These are phyloP conservation scores for Gnomoniopsis sp. DNA, from an alignment of 2,329 filamentous ascomycete genomes.

Conservation along the genomic window DNA sequence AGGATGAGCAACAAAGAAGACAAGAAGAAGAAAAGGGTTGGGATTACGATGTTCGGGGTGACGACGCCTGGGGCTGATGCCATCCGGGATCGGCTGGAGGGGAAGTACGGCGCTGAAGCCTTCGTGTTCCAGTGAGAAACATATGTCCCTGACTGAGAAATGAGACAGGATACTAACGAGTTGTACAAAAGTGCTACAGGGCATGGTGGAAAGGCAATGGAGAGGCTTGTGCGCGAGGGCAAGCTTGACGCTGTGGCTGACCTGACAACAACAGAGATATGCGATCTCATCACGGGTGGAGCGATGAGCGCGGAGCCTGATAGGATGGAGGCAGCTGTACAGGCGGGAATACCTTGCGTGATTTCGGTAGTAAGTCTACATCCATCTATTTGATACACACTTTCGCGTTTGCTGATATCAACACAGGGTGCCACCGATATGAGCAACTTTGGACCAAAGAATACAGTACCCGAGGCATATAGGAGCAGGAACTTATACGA, in stretches of 20 bases:
- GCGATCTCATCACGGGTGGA: constrained; percentile 61
- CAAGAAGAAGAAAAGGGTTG: constrained; percentile 43
- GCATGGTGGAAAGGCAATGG: constrained; percentile 66
- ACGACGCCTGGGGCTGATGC: constrained; percentile 63
- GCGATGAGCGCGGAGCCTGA: constrained; percentile 56
- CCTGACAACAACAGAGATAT: constrained; percentile 68
- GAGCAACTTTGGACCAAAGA: constrained; percentile 59
- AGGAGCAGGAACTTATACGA: constrained; percentile 49
- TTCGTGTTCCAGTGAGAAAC: constrained; percentile 49
- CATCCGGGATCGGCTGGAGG: constrained; percentile 48
- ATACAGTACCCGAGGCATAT: constrained; percentile 55
- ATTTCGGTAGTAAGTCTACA: constrained; percentile 31
- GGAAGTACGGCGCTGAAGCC: constrained; percentile 46
- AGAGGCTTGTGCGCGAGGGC: constrained; percentile 55
- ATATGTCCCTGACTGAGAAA: neutral
- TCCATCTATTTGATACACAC: neutral
- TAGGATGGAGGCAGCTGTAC: constrained; percentile 55
- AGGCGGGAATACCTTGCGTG: constrained; percentile 52
- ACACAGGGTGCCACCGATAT: constrained; percentile 51
- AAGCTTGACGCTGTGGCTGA: constrained; percentile 65
- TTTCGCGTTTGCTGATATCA: neutral
- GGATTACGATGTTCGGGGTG: constrained; percentile 72
- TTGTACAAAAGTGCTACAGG: constrained; percentile 56
- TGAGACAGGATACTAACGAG: neutral
- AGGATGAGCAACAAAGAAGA: neutral